Evolutionary conservation across 2,329 filamentous ascomycete genomes (phyloP).

Genomic region (Malbranchea zuffiana): DNA sequence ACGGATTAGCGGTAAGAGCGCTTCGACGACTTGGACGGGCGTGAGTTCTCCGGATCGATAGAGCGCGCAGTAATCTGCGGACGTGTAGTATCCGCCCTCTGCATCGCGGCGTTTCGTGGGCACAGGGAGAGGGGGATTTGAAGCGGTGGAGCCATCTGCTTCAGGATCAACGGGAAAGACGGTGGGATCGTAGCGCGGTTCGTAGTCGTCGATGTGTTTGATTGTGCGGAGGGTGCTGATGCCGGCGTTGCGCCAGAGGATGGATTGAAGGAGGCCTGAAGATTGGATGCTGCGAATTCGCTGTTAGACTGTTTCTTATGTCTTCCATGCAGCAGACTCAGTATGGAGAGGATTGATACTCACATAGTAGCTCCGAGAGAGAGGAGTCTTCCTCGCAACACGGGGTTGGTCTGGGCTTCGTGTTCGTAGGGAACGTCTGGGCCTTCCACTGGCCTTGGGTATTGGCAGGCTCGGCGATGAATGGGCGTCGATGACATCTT

Average conservation of each 20-base stretch:
- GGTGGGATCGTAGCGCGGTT: conserved; percentile 46
- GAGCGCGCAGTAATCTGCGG: conserved; percentile 64
- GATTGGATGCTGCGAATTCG: conserved; percentile 43
- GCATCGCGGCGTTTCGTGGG: conserved; percentile 27
- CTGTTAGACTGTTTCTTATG: conserved; percentile 5
- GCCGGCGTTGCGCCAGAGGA: conserved; percentile 62
- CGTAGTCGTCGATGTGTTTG: conserved; percentile 43
- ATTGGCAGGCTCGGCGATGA: neutral
- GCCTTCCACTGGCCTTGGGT: conserved; percentile 29
- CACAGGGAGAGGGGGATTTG: conserved; percentile 19
- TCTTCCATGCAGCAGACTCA: conserved; percentile 1
- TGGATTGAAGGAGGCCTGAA: conserved; percentile 49
- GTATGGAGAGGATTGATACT: conserved; percentile 20
- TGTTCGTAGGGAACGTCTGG: conserved; percentile 37
- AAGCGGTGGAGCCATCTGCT: conserved; percentile 14
- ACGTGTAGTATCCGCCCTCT: conserved; percentile 49
- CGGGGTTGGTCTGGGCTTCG: conserved; percentile 54
- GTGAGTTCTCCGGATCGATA: conserved; percentile 61
- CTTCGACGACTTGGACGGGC: conserved; percentile 59
- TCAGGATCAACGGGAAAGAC: conserved; percentile 37
- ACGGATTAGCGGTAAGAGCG: conserved; percentile 59
- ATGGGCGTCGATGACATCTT: neutral
- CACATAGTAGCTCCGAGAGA: conserved; percentile 53
- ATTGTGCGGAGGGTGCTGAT: conserved; percentile 49
- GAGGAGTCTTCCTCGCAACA: conserved; percentile 55